These are phyloP conservation scores for Elaeis guineensis DNA, from an alignment of 176 grass and related monocot species.

Conservation along the genomic window DNA sequence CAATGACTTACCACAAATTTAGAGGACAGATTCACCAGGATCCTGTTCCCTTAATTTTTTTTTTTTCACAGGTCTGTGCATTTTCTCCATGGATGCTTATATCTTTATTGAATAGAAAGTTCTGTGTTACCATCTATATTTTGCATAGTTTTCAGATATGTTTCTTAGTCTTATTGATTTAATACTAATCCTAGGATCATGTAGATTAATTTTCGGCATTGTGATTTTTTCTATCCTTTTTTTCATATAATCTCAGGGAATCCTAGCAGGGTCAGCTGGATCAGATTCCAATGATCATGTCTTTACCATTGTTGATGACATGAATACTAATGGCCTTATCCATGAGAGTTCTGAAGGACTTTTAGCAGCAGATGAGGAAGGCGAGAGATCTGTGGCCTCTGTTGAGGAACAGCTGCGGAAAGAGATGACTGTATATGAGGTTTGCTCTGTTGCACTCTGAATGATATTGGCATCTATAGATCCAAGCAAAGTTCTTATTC, in stretches of 20 bases:
- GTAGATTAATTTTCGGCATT: too few species aligned
- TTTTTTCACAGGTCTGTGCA: too few species aligned
- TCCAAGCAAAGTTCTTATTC: too few species aligned
- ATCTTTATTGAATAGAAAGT: too few species aligned
- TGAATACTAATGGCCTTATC: conserved; percentile 44
- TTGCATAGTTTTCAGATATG: too few species aligned
- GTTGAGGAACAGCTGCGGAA: conserved; percentile 88
- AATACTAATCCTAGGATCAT: too few species aligned
- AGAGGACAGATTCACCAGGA: too few species aligned
- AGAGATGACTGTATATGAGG: conserved; percentile 99
- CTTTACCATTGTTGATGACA: conserved; percentile 74
- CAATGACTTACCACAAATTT: too few species aligned
- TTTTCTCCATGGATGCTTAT: too few species aligned
- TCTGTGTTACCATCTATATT: too few species aligned
- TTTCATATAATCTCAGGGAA: conserved; percentile 42
- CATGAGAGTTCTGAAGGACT: conserved; percentile 43
- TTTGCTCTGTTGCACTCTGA: conserved; percentile 17
- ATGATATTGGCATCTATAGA: not conserved
- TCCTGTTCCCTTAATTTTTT: too few species aligned
- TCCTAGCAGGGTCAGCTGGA: conserved; percentile 66
- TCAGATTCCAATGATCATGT: conserved; percentile 51
- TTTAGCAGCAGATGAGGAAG: conserved; percentile 71
- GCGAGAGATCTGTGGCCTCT: conserved; percentile 77
- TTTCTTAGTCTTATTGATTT: too few species aligned
- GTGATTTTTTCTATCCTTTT: not conserved